phyloP scores from a whole-genome alignment of 805 yeast genomes.

The Lachancea waltii region DNA sequence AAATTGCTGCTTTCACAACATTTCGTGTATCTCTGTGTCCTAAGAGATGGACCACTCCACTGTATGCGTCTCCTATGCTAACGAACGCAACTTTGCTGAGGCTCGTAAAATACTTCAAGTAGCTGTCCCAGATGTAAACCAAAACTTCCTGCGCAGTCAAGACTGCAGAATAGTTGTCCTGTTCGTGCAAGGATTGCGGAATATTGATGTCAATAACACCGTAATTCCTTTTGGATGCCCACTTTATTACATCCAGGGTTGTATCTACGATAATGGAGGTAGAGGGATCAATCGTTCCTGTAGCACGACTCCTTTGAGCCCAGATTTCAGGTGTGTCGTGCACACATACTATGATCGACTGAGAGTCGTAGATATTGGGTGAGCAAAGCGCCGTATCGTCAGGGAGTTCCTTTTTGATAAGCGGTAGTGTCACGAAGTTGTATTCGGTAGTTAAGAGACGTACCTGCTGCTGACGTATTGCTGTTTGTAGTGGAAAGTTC shows the following conservation, averaged over 20 bases:
- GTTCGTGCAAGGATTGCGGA: slow-evolving; percentile 48
- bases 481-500: slow-evolving; percentile 55
- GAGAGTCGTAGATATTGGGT: slow-evolving; percentile 58
- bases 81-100: slow-evolving; percentile 62
- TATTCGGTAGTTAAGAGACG: slow-evolving; percentile 46
- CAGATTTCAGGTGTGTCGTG: slow-evolving; percentile 93
- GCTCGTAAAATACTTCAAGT: slow-evolving; percentile 61
- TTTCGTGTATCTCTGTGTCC: slow-evolving; percentile 72
- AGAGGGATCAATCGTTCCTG: slow-evolving; percentile 69
- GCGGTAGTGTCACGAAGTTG: slow-evolving; percentile 62
- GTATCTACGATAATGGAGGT: slow-evolving; percentile 73
- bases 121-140: slow-evolving; percentile 85
- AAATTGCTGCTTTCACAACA: slow-evolving; percentile 63
- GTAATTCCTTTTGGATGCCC: slow-evolving; percentile 53
- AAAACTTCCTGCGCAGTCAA: slow-evolving; percentile 71
- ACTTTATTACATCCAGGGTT: slow-evolving; percentile 60
- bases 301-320: slow-evolving; percentile 75
- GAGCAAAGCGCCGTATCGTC: slow-evolving; percentile 43
- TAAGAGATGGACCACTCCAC: slow-evolving; percentile 76
- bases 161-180: slow-evolving; percentile 51
- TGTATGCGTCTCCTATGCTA: slow-evolving; percentile 86
- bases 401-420: slow-evolving; percentile 37
- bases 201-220: slow-evolving; percentile 82
- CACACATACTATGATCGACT: slow-evolving; percentile 61
- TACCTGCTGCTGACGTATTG: slow-evolving; percentile 68